Evolutionary conservation across 2,329 filamentous ascomycete species (phyloP).

Genomic region (Colletotrichum tamarilloi): DNA sequence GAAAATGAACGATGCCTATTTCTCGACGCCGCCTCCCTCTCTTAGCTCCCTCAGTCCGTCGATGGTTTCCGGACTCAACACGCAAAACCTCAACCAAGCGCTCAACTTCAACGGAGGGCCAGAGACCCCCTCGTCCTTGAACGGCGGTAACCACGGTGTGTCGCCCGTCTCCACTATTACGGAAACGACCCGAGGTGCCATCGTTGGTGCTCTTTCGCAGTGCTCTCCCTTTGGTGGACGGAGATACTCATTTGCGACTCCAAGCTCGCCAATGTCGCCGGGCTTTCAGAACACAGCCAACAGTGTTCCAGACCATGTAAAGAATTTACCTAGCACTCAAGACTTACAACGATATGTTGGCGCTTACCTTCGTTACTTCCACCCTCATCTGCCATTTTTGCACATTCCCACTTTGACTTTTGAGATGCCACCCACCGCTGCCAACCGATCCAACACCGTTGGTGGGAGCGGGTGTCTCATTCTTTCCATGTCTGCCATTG

Average conservation of each 20-base stretch:
- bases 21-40: constrained; percentile 81
- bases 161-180: constrained; percentile 73
- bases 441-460: constrained; percentile 68
- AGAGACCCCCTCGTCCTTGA: constrained; percentile 79
- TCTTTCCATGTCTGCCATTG: constrained; percentile 85
- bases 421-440: constrained; percentile 75
- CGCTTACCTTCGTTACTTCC: constrained; percentile 91
- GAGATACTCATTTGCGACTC: constrained; percentile 72
- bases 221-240: constrained; percentile 66
- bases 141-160: constrained; percentile 69
- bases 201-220: constrained; percentile 69
- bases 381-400: constrained; percentile 94
- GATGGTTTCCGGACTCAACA: constrained; percentile 72
- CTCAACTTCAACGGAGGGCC: constrained; percentile 74
- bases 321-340: constrained; percentile 79
- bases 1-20: constrained; percentile 78
- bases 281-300: constrained; percentile 59
- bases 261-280: constrained; percentile 65
- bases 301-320: constrained; percentile 63
- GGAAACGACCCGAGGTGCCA: constrained; percentile 71
- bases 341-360: constrained; percentile 92
- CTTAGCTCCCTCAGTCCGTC: constrained; percentile 80
- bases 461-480: constrained; percentile 89
- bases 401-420: constrained; percentile 94
- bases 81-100: constrained; percentile 70